Evolutionary conservation across 2,329 filamentous ascomycete species (phyloP), one percentile per base, ranked within the genome.

Genomic region (Fusarium longipes): DNA sequence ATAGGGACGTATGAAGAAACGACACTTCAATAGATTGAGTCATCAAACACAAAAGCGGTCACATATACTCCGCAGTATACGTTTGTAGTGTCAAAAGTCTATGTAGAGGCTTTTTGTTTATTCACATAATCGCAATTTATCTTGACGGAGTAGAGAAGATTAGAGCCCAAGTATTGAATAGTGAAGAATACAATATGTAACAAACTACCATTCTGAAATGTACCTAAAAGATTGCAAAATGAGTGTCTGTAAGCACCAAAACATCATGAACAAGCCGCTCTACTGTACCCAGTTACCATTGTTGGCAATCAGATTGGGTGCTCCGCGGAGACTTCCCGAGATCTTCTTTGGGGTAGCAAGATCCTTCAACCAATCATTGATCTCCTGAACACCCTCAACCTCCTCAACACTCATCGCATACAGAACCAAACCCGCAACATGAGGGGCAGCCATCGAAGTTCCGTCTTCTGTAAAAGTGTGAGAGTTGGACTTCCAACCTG

Each of bases 381-480:
- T 36, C 11, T 40, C 58, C 4, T 20, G 29, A 7, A 63, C 58
- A 6, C 60, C 60, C 24, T 57, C 44, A 2, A 63, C n/a, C 7
- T 14, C 33, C 1, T 45, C 15, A 12, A 63, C 51, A 3, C 58
- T 63, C 60, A 63, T 63, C 1, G 44, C 58, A 5, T 86, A 87
- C 2, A 82, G 77, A 4, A 80, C 83, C 1, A 87, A 68, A 1
- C 85, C 85, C n/a, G 82, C 79, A 51, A 87, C 78, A 58, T 86
- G 83, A 4, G 85, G 85, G 10, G 80, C 75, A 11, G 85, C 82
- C 82, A 86, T 86, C 0, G 81, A 85, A 4, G 85, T 88, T 22
- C 86, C 58, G 3, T 77, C 81, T 48, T 82, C 76, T 2, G 66
- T 75, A 25, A 36, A 38, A 1, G 74, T 73, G 29, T 65, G 77